Percentiles rank a stretch among this genome's conserved stretches.
These are phyloP conservation scores for Citrus medica DNA, from an alignment of 345 rosid species.

Conservation along the genomic window DNA sequence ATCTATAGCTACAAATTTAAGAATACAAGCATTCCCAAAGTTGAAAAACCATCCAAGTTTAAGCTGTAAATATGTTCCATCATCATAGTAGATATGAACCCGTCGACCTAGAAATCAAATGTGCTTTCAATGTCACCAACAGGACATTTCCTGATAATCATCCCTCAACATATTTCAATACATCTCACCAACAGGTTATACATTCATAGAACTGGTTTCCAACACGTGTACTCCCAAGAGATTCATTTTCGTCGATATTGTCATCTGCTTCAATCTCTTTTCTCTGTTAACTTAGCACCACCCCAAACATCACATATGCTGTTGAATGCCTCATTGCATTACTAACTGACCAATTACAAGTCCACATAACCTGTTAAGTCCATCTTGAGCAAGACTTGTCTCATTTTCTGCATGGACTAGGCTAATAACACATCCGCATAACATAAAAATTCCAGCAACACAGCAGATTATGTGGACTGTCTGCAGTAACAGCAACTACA, in stretches of 20 bases:
- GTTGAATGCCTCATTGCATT: not conserved
- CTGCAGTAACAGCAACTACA: not conserved
- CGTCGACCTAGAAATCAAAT: not conserved
- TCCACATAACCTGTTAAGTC: not conserved
- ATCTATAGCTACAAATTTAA: not conserved
- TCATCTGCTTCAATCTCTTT: not conserved
- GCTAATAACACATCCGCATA: not conserved
- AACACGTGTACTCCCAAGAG: not conserved
- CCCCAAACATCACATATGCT: not conserved
- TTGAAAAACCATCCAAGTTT: not conserved
- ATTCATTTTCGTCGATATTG: not conserved
- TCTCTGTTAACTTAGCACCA: not conserved
- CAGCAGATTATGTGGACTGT: not conserved
- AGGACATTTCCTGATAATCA: not conserved
- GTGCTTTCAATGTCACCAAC: not conserved
- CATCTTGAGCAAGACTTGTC: not conserved
- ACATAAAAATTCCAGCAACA: not conserved
- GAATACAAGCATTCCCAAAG: constrained; percentile 6
- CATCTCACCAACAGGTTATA: not conserved
- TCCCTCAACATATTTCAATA: not conserved
- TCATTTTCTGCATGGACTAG: not conserved
- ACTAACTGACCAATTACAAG: not conserved
- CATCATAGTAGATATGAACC: not conserved
- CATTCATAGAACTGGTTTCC: not conserved
- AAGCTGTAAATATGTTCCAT: not conserved